A percentile compares a stretch with the other conserved stretches of the same genome.
Evolutionary conservation across 345 rosid genomes (phyloP).

Genomic region (Sonneratia caseolaris): DNA sequence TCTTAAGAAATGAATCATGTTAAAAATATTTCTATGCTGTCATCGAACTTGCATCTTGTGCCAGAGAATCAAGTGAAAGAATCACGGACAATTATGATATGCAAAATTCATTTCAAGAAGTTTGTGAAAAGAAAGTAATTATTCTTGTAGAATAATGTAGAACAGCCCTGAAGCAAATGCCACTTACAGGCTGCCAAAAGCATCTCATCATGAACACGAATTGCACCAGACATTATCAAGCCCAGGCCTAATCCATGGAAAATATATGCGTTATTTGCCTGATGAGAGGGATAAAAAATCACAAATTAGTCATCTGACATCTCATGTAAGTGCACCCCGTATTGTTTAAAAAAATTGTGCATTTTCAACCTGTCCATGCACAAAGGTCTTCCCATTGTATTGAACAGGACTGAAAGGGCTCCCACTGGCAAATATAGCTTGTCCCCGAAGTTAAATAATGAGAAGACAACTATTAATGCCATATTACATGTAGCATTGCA

Average conservation of each 20-base stretch:
- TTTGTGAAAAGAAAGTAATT: background rate
- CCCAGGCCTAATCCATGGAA: constrained; percentile 97
- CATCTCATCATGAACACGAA: constrained; percentile 91
- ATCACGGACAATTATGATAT: background rate
- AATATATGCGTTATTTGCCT: constrained; percentile 95
- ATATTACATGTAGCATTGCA: background rate
- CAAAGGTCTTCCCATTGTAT: constrained; percentile 44
- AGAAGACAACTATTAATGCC: background rate
- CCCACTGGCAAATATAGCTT: constrained; percentile 87
- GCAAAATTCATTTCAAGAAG: background rate
- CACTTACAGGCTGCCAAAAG: constrained; percentile 78
- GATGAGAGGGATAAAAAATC: constrained; percentile 11
- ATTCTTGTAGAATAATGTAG: background rate
- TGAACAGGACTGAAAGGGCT: constrained; percentile 82
- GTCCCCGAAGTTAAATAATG: constrained; percentile 41
- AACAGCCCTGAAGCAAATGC: background rate
- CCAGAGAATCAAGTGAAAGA: background rate
- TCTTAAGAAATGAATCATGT: background rate
- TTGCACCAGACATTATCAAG: constrained; percentile 84
- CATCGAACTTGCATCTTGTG: background rate
- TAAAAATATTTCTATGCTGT: background rate
- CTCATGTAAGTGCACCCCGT: background rate
- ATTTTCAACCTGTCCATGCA: constrained; percentile 75
- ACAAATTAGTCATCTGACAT: constrained; percentile 8
- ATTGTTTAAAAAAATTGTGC: background rate